Base-by-base conservation (phyloP, 805 yeast genomes). In the Metschnikowia kofuensis region DNA sequence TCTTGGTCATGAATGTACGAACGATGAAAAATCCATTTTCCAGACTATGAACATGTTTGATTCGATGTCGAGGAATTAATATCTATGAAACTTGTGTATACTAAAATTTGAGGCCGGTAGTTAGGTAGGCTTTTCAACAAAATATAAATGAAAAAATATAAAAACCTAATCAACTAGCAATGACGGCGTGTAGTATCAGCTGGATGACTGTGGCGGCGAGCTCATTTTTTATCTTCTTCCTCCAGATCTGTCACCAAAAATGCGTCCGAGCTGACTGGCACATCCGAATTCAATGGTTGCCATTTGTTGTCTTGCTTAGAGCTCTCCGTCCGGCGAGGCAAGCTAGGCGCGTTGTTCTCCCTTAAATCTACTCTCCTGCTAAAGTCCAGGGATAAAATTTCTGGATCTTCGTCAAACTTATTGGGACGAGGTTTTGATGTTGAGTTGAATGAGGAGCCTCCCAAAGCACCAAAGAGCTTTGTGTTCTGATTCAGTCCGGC, bases 361-460 rank as follows among this genome's bases (percentile, higher is more conserved):
- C 67, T 65, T 59, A 80, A 67, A 47, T 71, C 70, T 47, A 80
- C 71, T 27, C 51, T 58, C 34, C 74, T 75, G 53, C 75, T 77
- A 63, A 81, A 79, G 50, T 78, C 80, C 52, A 72, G 68, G 44
- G 71, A 66, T 49, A 80, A 68, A 51, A 76, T 82, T 48, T 76
- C 75, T 0, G 84, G 84, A 44, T 81, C 85, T 41, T 78, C 80
- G 53, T 80, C 85, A 65, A 62, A 72, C 38, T 53, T 57, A 59
- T 59, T 52, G 35, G 44, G 34, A 54, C 57, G 64, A 61, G 51
- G 67, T 55, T 42, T 58, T 56, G 49, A 55, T 53, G 47, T 52
- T 27, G 51, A 45, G 42, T 63, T 60, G 55, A 57, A 58, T 15
- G 78, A 74, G 12, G 76, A 77, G 9, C 77, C 75, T 30, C 78